Base-by-base conservation (phyloP, 2,329 filamentous ascomycete genomes). In the Monosporascus sp. region DNA sequence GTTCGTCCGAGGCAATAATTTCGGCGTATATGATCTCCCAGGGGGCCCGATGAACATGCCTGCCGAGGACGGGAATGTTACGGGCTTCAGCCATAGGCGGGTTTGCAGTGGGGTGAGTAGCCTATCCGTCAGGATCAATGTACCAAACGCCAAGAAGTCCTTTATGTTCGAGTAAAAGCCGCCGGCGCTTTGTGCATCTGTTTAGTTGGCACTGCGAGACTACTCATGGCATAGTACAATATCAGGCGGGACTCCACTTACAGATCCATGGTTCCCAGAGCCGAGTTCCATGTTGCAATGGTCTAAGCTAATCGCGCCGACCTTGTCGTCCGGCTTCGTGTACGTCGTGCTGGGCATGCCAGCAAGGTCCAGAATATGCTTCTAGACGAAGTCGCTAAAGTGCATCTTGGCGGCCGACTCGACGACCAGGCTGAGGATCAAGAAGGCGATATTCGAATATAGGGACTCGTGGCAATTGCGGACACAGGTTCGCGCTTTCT, bases 381-480 rank as follows among this genome's bases (percentile, higher is more conserved):
- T 58, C n/a, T 70, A 60, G 11, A 74, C 66, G 3, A 77, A 64
- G 2, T 76, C 64, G 1, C 65, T 62, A 19, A 74, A 72, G 0
- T 70, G 58, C 47, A 69, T 70, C 4, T 72, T 71, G 0, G 73
- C 75, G 0, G 75, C 68, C 6, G 69, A 69, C 54, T 79, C 74
- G 1, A 81, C 65, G 0, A 74, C 74, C 1, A 74, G 63, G 2
- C 74, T 75, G 1, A 80, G 69, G 2, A 79, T 53, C 1, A 71
- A 64, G 20, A 76, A 75, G 1, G 69, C 77, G 3, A 73, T 64
- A 57, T 81, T 80, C 27, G 77, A 76, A 61, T 82, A 82, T 3
- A 71, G 66, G 0, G 76, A 3, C 67, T 73, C 0, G 71, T 68
- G 57, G 74, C 77, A 0, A 78, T 72, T 0, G 65, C 60, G 49